These are phyloP conservation scores for Dryas drummondii DNA, from an alignment of 306 rosid species.

Conservation along the genomic window DNA sequence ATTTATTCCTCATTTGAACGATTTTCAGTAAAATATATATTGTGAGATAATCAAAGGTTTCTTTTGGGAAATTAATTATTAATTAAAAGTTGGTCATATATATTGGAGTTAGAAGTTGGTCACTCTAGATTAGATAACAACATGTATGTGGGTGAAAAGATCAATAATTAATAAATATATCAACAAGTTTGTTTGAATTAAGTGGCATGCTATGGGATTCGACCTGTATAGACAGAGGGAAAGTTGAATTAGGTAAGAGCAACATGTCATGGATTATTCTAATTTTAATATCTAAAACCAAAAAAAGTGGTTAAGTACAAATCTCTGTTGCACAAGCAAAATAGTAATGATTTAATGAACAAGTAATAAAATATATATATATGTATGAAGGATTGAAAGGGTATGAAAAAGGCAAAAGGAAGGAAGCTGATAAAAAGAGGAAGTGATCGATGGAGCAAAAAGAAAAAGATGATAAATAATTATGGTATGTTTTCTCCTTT, in stretches of 20 bases:
- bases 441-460: slow-evolving; percentile 27
- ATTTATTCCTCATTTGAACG: too few relatives aligned
- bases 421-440: slow-evolving; percentile 15
- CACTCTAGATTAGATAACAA: neutral
- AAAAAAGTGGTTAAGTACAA: slow-evolving; percentile 45
- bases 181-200: neutral
- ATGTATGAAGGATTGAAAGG: slow-evolving; percentile 18
- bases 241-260: slow-evolving; percentile 51
- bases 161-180: too few relatives aligned
- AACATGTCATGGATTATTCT: slow-evolving; percentile 31
- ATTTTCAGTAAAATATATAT: neutral
- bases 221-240: slow-evolving; percentile 32
- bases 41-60: neutral
- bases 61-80: neutral
- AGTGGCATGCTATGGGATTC: slow-evolving; percentile 17
- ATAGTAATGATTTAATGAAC: slow-evolving; percentile 21
- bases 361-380: slow-evolving; percentile 27
- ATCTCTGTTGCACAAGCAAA: slow-evolving; percentile 36
- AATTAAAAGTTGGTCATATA: neutral
- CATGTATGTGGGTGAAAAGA: neutral
- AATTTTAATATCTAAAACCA: slow-evolving; percentile 28
- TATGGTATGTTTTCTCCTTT: slow-evolving; percentile 36
- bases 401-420: slow-evolving; percentile 14
- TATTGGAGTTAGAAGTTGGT: too few relatives aligned
- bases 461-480: slow-evolving; percentile 38